Evolutionary conservation across 2,329 filamentous ascomycete genomes (phyloP), one percentile per base, ranked within the genome.

Genomic region (Penicillium sp.): DNA sequence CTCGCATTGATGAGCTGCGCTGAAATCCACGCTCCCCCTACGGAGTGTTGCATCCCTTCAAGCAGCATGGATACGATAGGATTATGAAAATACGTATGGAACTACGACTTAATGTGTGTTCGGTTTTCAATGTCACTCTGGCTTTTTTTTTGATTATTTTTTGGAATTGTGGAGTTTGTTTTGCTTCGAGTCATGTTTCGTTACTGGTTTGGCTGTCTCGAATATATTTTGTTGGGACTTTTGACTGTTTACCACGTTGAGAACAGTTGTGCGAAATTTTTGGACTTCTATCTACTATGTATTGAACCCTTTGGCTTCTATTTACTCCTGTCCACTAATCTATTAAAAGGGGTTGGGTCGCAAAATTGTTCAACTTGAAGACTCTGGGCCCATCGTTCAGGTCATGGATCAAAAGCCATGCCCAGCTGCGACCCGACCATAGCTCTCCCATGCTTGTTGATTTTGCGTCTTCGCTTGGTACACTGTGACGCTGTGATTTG

Each of bases 191-290:
- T 37, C 20, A 30, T 36, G 32, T 32, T 50, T 43, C 32, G 6
- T 39, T 33, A 27, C 18, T 18, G 34, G 51, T 36, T 27, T 46
- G 51, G 51, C 49, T 55, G 48, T 55, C 44, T 55, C 40, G 18
- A 46, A 41, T 48, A 51, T 5, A 29, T 39, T 37, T 5, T 34
- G 13, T 32, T 40, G 18, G 3, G 30, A 17, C 18, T 42, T 36
- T 43, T 21, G 27, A 36, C 33, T 7, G 4, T 36, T 18, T 36
- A 21, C 10, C 7, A 24, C 18, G 17, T n/a, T 13, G 33, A 24
- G 13, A 13, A 24, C 17, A 18, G 36, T 15, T 39, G 20, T 24
- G 23, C 24, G 20, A 9, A 18, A 18, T 39, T 5, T 39, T 23
- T 49, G 33, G 32, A 26, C 34, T 33, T 7, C 20, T 40, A 24